These are phyloP conservation scores for Hysterangium stoloniferum DNA, from an alignment of 768 basidiomycete genomes.

Conservation along the genomic window DNA sequence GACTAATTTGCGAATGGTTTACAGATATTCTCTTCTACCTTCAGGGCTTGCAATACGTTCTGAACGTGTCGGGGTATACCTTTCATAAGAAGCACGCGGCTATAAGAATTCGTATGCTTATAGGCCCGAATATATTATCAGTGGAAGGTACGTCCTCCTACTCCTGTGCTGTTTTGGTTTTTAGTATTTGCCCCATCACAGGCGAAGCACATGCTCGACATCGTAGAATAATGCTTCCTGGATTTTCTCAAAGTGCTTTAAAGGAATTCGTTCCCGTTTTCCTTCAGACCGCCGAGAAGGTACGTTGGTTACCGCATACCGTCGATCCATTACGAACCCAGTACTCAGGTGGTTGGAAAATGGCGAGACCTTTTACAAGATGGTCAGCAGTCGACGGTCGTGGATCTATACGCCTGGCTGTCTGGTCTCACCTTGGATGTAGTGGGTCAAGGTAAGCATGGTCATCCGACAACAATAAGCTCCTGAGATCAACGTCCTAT, in stretches of 20 bases:
- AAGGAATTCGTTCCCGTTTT: slow-evolving; percentile 21
- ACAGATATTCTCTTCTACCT: neutral
- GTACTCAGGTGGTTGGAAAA: neutral
- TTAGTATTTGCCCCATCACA: neutral
- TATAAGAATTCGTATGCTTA: neutral
- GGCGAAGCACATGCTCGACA: slow-evolving; percentile 23
- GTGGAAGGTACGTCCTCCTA: slow-evolving; percentile 13
- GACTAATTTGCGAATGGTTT: neutral
- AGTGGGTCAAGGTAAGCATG: neutral
- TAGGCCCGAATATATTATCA: slow-evolving; percentile 18
- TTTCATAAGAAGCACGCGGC: slow-evolving; percentile 17
- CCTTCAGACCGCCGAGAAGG: slow-evolving; percentile 15
- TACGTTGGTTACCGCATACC: neutral
- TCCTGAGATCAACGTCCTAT: neutral
- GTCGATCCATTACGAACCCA: neutral
- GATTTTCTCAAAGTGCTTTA: slow-evolving; percentile 20
- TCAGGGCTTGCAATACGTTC: slow-evolving; percentile 21
- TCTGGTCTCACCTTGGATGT: slow-evolving; percentile 7
- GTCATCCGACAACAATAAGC: neutral
- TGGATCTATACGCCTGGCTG: slow-evolving; percentile 7
- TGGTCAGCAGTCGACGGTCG: neutral
- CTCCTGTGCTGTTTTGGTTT: neutral
- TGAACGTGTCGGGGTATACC: slow-evolving; percentile 22
- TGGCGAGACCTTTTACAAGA: slow-evolving; percentile 2
- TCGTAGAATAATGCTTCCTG: slow-evolving; percentile 23